Evolutionary conservation across 139 green algal genomes (phyloP).

Genomic region (Haematococcus lacustris): DNA sequence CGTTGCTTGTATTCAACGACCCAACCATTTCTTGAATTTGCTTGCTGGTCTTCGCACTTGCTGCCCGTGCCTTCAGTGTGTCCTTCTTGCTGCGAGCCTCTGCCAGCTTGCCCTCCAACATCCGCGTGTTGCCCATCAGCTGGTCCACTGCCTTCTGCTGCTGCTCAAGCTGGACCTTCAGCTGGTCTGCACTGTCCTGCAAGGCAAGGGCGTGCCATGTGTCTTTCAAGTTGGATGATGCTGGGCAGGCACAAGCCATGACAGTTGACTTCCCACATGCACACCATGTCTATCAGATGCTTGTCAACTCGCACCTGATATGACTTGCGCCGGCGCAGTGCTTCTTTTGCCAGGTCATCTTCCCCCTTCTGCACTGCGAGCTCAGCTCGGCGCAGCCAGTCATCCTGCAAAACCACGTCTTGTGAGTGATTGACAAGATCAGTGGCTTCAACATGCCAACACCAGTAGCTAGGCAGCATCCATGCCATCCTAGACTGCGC

Average conservation of each 20-base stretch:
- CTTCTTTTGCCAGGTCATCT: slow-evolving; percentile 93
- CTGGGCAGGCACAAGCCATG: no score
- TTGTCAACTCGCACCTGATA: slow-evolving; percentile 61
- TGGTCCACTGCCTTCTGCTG: slow-evolving; percentile 84
- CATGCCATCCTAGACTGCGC: neutral
- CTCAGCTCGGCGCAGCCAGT: slow-evolving; percentile 88
- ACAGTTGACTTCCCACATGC: no score
- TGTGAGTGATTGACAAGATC: neutral
- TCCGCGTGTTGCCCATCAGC: slow-evolving; percentile 81
- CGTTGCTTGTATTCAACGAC: slow-evolving; percentile 75
- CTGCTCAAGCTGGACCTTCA: slow-evolving; percentile 82
- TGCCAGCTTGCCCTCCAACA: slow-evolving; percentile 70
- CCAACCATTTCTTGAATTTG: slow-evolving; percentile 36
- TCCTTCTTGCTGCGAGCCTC: slow-evolving; percentile 98
- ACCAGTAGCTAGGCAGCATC: neutral
- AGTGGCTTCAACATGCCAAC: neutral
- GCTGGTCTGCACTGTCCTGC: slow-evolving; percentile 74
- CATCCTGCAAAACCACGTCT: slow-evolving; percentile 34
- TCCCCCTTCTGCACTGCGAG: slow-evolving; percentile 93
- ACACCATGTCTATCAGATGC: no score
- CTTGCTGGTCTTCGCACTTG: slow-evolving; percentile 69
- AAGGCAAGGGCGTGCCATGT: no score
- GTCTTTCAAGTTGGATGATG: no score
- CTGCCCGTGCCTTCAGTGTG: slow-evolving; percentile 95
- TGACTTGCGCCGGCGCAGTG: slow-evolving; percentile 78